phyloP scores from a whole-genome alignment of 805 yeast genomes.

The Zygotorulaspora chibaensis region DNA sequence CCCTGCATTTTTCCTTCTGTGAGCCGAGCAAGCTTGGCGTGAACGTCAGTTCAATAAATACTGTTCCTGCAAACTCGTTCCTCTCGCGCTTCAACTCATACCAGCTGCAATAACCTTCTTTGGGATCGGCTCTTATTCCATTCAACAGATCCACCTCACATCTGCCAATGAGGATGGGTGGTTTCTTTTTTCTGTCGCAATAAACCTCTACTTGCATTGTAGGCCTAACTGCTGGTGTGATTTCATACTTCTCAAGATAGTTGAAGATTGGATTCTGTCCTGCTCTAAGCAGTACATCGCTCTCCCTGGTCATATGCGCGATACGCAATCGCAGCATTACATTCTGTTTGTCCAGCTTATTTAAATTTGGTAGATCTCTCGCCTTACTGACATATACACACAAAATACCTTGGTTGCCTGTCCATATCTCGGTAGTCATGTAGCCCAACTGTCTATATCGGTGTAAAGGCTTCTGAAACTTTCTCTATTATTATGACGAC shows the following conservation, averaged over 20 bases:
- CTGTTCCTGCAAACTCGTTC: constrained; percentile 77
- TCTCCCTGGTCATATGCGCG: constrained; percentile 75
- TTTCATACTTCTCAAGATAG: constrained; percentile 62
- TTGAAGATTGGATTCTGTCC: constrained; percentile 95
- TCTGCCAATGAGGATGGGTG: constrained; percentile 85
- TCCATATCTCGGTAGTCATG: constrained; percentile 32
- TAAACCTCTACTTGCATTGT: constrained; percentile 60
- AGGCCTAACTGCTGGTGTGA: constrained; percentile 61
- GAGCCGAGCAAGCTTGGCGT: constrained; percentile 47
- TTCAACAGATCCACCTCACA: constrained; percentile 71
- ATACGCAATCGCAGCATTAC: constrained; percentile 84
- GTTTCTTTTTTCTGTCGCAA: constrained; percentile 72
- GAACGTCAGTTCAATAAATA: constrained; percentile 88
- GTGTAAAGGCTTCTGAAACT: neutral
- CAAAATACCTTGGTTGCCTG: constrained; percentile 46
- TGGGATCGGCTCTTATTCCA: constrained; percentile 60
- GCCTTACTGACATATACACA: constrained; percentile 78
- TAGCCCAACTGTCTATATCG: constrained; percentile 8
- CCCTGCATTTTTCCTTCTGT: constrained; percentile 9
- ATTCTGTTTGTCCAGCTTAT: constrained; percentile 86
- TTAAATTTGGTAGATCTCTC: constrained; percentile 77
- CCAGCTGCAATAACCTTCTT: constrained; percentile 85
- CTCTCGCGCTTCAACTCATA: constrained; percentile 57
- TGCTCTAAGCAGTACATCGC: constrained; percentile 75
- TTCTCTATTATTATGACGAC: neutral